phyloP scores from a whole-genome alignment of 352 stramenopile genomes.

The Phytophthora lateralis region DNA sequence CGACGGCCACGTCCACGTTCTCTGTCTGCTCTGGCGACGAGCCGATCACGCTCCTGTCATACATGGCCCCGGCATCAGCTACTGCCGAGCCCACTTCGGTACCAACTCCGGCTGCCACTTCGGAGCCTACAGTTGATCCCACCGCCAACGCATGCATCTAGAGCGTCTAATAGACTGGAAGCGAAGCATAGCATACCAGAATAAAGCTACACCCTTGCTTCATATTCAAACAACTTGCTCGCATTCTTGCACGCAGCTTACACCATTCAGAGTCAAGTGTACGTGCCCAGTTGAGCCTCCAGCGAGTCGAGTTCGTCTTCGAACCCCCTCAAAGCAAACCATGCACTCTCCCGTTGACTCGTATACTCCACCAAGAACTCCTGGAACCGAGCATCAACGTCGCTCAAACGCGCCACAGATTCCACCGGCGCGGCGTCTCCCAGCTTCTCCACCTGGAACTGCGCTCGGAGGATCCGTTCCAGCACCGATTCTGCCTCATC shows the following conservation, averaged over 20 bases:
- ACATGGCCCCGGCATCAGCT: constrained; percentile 29
- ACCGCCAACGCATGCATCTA: constrained; percentile 17
- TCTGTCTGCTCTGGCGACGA: constrained; percentile 47
- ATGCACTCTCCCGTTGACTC: neutral
- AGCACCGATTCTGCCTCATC: constrained; percentile 11
- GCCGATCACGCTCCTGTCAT: constrained; percentile 55
- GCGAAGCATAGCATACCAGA: neutral
- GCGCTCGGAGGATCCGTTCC: constrained; percentile 20
- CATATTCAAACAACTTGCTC: neutral
- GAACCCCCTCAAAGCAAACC: neutral
- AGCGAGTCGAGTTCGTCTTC: constrained; percentile 2
- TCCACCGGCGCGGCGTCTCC: constrained; percentile 1
- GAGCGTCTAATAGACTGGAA: neutral
- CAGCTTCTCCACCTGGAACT: constrained; percentile 14
- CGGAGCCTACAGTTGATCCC: constrained; percentile 17
- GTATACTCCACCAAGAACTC: constrained; percentile 7
- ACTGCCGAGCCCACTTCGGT: constrained; percentile 12
- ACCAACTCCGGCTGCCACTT: constrained; percentile 8
- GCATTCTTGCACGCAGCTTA: neutral
- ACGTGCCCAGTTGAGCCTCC: neutral
- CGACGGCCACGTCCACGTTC: constrained; percentile 54
- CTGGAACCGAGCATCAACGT: constrained; percentile 13
- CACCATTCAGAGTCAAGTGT: neutral
- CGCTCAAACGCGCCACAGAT: neutral
- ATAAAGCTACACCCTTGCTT: neutral